Evolutionary conservation across 345 rosid species (phyloP), one percentile per base, ranked within the genome.

Genomic region (Gynandropsis gynandra): DNA sequence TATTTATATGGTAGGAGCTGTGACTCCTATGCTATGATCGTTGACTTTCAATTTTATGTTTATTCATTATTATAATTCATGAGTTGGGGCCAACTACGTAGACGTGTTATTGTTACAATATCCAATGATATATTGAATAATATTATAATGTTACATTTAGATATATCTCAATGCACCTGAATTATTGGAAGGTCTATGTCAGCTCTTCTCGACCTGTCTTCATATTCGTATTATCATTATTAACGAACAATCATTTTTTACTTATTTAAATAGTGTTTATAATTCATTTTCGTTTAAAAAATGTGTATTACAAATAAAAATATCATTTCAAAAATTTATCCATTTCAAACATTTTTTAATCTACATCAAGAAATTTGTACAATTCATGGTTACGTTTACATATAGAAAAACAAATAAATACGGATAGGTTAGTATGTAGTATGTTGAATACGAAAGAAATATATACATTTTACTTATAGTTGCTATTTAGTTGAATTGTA

Each of bases 121-220:
- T 51, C 52, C 63, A 64, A 50, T 57, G 41, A 50, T 37, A 37
- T 42, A 16, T 6, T 9, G 10, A 35, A 11, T 17, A 65, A 44
- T 35, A 41, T 64, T 4, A 47, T 39, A 47, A 40, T 47, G 50
- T 47, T 11, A 34, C 3, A 16, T 19, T 41, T 31, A 3, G 35
- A 37, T 32, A 31, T 54, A 37, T 50, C 15, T 63, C 21, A 21
- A 33, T 7, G 46, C 20, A 50, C 63, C 63, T 64, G 58, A 50
- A 65, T 65, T 65, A 51, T 57, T 65, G 62, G 48, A 57, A 52
- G 53, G 42, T 44, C 63, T 57, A 17, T 17, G 39, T 64, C 48
- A 42, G 62, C 68, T 49, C 47, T 20, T 56, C 41, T 50, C 44
- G 27, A 56, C 34, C 33, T 24, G 14, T 50, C 42, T 35, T 42